Percentiles rank a stretch among this genome's conserved stretches.
phyloP scores from a whole-genome alignment of 345 rosid genomes.

The Moricandia arvensis region DNA sequence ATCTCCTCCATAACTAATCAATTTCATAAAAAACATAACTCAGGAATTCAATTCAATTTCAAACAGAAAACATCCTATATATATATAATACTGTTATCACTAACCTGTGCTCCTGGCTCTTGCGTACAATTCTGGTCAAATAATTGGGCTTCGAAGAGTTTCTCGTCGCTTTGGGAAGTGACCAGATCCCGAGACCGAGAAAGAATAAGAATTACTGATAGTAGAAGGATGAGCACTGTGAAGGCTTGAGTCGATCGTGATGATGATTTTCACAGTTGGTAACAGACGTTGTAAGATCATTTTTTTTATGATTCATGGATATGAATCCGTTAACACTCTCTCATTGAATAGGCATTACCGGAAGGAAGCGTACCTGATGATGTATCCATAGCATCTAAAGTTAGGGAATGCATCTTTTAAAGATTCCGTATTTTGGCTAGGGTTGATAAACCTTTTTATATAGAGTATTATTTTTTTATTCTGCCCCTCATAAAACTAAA shows the following conservation, averaged over 20 bases:
- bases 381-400: no score
- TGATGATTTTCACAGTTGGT: conserved; percentile 35
- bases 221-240: conserved; percentile 49
- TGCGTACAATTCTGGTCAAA: conserved; percentile 64
- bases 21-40: not conserved
- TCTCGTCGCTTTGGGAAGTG: conserved; percentile 56
- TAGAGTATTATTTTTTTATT: no score
- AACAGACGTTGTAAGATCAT: conserved; percentile 14
- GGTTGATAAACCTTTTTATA: no score
- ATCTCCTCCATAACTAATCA: conserved; percentile 40
- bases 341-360: no score
- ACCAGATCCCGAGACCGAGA: conserved; percentile 70
- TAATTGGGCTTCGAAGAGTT: conserved; percentile 59
- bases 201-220: conserved; percentile 66
- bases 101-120: conserved; percentile 42
- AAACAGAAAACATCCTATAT: not conserved
- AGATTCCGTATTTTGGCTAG: no score
- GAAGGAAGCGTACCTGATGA: no score
- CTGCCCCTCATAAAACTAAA: no score
- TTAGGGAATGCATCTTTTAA: no score
- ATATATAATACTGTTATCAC: not conserved
- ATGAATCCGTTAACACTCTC: no score
- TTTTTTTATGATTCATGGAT: no score
- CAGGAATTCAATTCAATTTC: not conserved
- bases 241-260: conserved; percentile 57